A percentile compares a stretch with the other conserved stretches of the same genome.
phyloP scores from a whole-genome alignment of 169 alveolate genomes.

The Eimeria tenella region DNA sequence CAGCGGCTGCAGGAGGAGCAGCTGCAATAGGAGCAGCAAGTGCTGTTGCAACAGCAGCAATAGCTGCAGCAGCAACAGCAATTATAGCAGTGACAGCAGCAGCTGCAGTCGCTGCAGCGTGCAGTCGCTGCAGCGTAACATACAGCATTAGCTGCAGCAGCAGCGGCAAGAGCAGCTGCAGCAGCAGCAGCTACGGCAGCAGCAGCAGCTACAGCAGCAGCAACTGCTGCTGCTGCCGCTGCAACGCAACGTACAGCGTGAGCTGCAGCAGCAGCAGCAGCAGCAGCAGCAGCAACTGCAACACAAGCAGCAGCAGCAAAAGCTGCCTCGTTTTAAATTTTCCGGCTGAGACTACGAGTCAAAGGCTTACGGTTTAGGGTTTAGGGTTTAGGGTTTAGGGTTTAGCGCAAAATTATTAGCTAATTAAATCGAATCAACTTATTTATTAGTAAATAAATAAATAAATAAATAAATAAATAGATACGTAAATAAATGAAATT shows the following conservation, averaged over 20 bases:
- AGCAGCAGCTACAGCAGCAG: background rate
- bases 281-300: background rate
- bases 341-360: background rate
- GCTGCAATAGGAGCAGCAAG: too few relatives aligned
- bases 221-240: background rate
- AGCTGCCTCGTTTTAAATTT: too few relatives aligned
- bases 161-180: too few relatives aligned
- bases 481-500: too few relatives aligned
- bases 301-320: background rate
- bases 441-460: too few relatives aligned
- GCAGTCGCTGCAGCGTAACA: background rate
- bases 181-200: background rate
- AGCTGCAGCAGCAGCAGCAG: background rate
- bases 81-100: constrained; percentile 20
- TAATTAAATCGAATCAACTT: too few relatives aligned
- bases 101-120: constrained; percentile 10
- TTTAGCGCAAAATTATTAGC: background rate
- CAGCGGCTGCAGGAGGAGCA: too few relatives aligned
- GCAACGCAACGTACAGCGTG: too few relatives aligned
- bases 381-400: constrained; percentile 3
- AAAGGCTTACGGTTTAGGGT: background rate
- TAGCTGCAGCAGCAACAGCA: background rate
- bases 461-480: too few relatives aligned
- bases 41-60: background rate
- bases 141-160: too few relatives aligned